Conservation (phyloP, 495 filamentous ascomycete species). For the Niebla homalea region DNA sequence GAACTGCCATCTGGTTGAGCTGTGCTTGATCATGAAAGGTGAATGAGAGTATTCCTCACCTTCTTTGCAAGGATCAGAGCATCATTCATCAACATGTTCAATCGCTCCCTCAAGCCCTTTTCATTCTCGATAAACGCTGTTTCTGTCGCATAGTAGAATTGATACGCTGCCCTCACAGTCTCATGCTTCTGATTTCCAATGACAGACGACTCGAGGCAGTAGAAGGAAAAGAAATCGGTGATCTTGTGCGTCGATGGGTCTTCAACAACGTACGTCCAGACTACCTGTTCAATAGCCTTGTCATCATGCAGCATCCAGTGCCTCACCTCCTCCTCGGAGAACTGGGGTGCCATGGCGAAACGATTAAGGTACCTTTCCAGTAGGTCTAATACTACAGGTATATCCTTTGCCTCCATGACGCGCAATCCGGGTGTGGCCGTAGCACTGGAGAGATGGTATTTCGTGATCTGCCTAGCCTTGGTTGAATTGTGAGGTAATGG, state of each 20-base stretch:
- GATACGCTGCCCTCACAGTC: conserved; percentile 71
- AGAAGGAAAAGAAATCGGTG: conserved; percentile 94
- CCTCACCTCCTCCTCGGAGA: conserved; percentile 61
- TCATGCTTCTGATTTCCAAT: conserved; percentile 67
- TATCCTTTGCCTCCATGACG: conserved; percentile 67
- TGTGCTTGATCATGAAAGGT: neutral
- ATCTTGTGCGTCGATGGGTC: conserved; percentile 60
- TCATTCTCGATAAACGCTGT: conserved; percentile 49
- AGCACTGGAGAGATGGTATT: conserved; percentile 59
- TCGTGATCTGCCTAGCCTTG: conserved; percentile 62
- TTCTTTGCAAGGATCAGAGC: conserved; percentile 78
- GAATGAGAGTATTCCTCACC: conserved; percentile 22
- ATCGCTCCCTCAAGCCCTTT: conserved; percentile 50
- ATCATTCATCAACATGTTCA: conserved; percentile 70
- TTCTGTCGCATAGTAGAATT: conserved; percentile 93
- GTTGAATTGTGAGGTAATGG: conserved; percentile 70
- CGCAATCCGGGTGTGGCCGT: conserved; percentile 63
- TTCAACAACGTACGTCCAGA: conserved; percentile 90
- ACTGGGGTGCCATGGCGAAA: conserved; percentile 74
- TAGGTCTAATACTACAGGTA: conserved; percentile 61
- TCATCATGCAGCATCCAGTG: conserved; percentile 75
- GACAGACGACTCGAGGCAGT: conserved; percentile 82
- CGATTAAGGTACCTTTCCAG: conserved; percentile 65
- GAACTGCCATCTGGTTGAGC: conserved; percentile 26
- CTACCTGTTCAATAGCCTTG: conserved; percentile 54